Evolutionary conservation across 176 grass and related monocot species (phyloP).

Genomic region (Cenchrus fungigraminus): DNA sequence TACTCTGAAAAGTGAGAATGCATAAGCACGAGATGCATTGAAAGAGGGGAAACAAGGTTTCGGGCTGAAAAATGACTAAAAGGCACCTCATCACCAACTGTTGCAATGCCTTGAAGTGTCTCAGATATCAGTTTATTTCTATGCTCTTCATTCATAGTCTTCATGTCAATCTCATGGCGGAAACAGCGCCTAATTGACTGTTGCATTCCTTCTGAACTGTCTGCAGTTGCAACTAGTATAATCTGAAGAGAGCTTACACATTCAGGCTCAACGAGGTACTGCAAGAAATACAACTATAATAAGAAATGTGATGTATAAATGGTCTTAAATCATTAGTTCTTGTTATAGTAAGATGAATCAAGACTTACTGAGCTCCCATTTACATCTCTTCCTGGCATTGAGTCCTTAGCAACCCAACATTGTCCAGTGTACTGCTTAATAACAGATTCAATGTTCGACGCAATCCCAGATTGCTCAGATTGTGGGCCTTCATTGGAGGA

Average conservation of each 20-base stretch:
- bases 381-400: constrained; percentile 38
- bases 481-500: constrained; percentile 77
- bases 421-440: constrained; percentile 81
- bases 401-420: constrained; percentile 50
- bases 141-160: constrained; percentile 77
- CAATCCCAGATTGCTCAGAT: constrained; percentile 79
- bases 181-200: constrained; percentile 83
- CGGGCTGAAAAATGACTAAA: constrained; percentile 16
- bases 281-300: constrained; percentile 37
- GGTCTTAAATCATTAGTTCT: constrained; percentile 26
- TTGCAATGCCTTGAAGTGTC: constrained; percentile 55
- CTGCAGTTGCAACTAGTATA: constrained; percentile 84
- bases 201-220: constrained; percentile 80
- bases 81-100: constrained; percentile 61
- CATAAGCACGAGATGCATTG: constrained; percentile 22
- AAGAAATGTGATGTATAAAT: constrained; percentile 24
- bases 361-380: constrained; percentile 62
- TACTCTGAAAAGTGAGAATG: constrained; percentile 61
- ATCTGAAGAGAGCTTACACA: constrained; percentile 61
- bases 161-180: constrained; percentile 92
- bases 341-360: constrained; percentile 13
- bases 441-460: constrained; percentile 72
- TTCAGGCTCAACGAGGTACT: constrained; percentile 80
- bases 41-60: constrained; percentile 9
- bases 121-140: constrained; percentile 76